Evolutionary conservation across 805 yeast genomes (phyloP), one percentile per base, ranked within the genome.

Genomic region (Danielia reshetovae): DNA sequence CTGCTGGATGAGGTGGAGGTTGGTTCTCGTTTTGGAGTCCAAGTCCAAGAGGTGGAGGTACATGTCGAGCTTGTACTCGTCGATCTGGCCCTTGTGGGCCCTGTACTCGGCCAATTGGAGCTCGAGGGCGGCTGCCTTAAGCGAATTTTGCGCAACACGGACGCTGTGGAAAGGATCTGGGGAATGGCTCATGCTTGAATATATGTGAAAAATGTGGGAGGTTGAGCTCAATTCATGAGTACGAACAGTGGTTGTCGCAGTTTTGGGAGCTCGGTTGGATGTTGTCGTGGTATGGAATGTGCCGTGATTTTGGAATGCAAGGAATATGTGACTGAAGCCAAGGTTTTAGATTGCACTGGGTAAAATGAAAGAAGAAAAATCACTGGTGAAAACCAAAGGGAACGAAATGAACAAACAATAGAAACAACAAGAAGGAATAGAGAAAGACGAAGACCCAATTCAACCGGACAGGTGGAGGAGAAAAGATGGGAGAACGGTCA

Each of bases 51-150:
- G 51, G 41, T 58, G 72, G 55, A 50, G 50, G 29, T 63, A 52
- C 45, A 65, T 65, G 12, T 73, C 75, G 31, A 58, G 41, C 39
- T 68, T 64, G 50, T 77, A 76, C 38, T 72, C 75, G 29, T 59
- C 53, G 32, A 72, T 57, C 10, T 68, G 53, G 12, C 48, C 50
- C 24, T 57, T 60, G 51, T 75, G 81, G 24, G 70, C 62, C 34
- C 61, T 57, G 39, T 63, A 66, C 48, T 75, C 80, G 64, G 72
- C 72, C 32, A 62, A 48, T 31, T 44, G 48, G 28, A 76, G 50
- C 17, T 55, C 55, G 27, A 68, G 56, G 45, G 68, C 59, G 18
- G 67, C 45, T 4, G 77, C 67, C 40, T 59, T 65, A 34, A 62
- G 31, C 18, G 57, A 49, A 19, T 60, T 50, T 35, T 61, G 55